Conservation (phyloP, 1,139 yeast genomes). For the Yamadazyma oceani region DNA sequence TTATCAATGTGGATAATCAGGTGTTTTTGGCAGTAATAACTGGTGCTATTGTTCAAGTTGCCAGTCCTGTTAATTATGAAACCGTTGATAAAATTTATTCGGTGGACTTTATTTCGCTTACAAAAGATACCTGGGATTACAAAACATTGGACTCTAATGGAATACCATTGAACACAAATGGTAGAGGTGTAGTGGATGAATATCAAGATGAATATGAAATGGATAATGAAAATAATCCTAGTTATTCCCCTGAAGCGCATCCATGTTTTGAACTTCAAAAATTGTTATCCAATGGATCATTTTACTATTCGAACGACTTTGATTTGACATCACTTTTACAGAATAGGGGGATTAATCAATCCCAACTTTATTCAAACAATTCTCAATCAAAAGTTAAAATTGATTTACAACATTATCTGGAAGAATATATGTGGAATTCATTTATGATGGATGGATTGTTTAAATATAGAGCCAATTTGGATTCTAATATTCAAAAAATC, state of each 20-base stretch:
- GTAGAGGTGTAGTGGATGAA: slow-evolving; percentile 13
- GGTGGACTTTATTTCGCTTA: slow-evolving; percentile 82
- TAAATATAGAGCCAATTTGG: slow-evolving; percentile 70
- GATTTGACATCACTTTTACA: slow-evolving; percentile 86
- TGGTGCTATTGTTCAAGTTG: slow-evolving; percentile 69
- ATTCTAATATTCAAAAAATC: slow-evolving; percentile 52
- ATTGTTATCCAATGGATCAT: slow-evolving; percentile 81
- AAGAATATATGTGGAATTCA: slow-evolving; percentile 95
- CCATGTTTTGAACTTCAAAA: slow-evolving; percentile 84
- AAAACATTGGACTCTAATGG: slow-evolving; percentile 65
- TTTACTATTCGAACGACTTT: slow-evolving; percentile 88
- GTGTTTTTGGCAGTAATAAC: slow-evolving; percentile 80
- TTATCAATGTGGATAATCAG: slow-evolving; percentile 66
- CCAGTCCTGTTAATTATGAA: slow-evolving; percentile 78
- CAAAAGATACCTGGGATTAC: slow-evolving; percentile 77
- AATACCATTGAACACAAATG: slow-evolving; percentile 37
- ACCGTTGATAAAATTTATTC: slow-evolving; percentile 76
- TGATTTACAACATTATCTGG: slow-evolving; percentile 56
- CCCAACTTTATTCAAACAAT: slow-evolving; percentile 5
- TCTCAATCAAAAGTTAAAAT: slow-evolving; percentile 18
- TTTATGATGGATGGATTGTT: slow-evolving; percentile 85
- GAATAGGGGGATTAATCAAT: slow-evolving; percentile 55
- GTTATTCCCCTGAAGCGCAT: slow-evolving; percentile 51
- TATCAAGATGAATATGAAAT: slow-evolving; percentile 16
- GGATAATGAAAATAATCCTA: slow-evolving; percentile 17